Percentiles rank a stretch among this genome's conserved stretches.
phyloP scores from a whole-genome alignment of 257 asterid genomes.

The Lavandula angustifolia region DNA sequence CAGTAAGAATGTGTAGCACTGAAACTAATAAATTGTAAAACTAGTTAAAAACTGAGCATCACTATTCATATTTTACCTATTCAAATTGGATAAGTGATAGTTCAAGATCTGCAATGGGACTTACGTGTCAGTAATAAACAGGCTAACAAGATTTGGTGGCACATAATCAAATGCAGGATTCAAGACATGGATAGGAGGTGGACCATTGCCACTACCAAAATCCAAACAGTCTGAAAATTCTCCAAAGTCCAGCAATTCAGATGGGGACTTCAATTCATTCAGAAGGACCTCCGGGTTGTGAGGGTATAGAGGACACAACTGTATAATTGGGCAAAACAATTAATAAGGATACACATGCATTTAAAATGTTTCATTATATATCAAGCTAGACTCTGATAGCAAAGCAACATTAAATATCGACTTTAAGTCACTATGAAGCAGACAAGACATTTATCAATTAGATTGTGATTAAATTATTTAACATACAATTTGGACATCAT shows the following conservation, averaged over 20 bases:
- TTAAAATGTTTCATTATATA: too few species aligned
- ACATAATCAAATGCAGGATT: conserved; percentile 99
- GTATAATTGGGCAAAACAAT: conserved; percentile 34
- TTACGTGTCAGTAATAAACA: conserved; percentile 95
- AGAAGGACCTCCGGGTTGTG: conserved; percentile 96
- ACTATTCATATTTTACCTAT: background rate
- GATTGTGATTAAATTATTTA: too few species aligned
- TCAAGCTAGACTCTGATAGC: too few species aligned
- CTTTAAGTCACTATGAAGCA: too few species aligned
- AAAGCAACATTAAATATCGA: too few species aligned
- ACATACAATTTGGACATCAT: too few species aligned
- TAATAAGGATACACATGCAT: conserved; percentile 30
- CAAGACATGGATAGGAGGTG: conserved; percentile 84
- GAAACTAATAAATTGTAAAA: background rate
- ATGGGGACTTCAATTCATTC: conserved; percentile 91
- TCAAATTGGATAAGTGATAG: conserved; percentile 14
- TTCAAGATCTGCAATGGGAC: conserved; percentile 43
- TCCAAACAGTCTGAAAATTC: conserved; percentile 94
- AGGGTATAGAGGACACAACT: conserved; percentile 94
- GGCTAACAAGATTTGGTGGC: conserved; percentile 91
- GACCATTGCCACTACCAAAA: conserved; percentile 73
- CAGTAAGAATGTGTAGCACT: background rate
- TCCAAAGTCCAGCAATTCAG: conserved; percentile 94
- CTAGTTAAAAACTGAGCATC: conserved; percentile 19
- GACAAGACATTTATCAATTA: too few species aligned